phyloP scores from a whole-genome alignment of 306 rosid species.

The Cicer judaicum region DNA sequence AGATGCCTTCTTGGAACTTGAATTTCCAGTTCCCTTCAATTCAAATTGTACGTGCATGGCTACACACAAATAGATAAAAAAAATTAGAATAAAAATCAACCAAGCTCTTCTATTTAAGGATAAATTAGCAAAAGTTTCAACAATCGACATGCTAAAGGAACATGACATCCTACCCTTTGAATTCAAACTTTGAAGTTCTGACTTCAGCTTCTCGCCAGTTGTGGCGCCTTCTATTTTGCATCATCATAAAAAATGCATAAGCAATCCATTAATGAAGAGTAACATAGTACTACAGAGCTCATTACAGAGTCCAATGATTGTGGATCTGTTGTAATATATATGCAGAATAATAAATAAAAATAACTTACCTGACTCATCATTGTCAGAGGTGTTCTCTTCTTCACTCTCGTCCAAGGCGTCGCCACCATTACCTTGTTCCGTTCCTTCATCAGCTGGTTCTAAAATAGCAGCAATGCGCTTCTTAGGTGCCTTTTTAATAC shows the following conservation, averaged over 20 bases:
- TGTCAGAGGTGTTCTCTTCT: conserved; percentile 72
- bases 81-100: conserved; percentile 4
- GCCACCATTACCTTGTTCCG: conserved; percentile 62
- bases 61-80: conserved; percentile 35
- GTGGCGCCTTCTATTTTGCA: conserved; percentile 53
- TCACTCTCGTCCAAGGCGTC: conserved; percentile 60
- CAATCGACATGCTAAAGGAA: conserved; percentile 31
- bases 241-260: conserved; percentile 28
- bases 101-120: conserved; percentile 22
- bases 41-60: conserved; percentile 80
- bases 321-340: conserved; percentile 2
- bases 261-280: conserved; percentile 11
- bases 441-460: conserved; percentile 71
- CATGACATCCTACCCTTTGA: conserved; percentile 64
- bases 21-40: conserved; percentile 70
- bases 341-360: conserved; percentile 1
- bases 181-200: conserved; percentile 80
- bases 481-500: conserved; percentile 78
- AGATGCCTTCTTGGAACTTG: conserved; percentile 65
- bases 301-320: not conserved
- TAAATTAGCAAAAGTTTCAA: conserved; percentile 26
- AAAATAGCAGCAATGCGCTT: conserved; percentile 88
- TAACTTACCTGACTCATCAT: conserved; percentile 67
- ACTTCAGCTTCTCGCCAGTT: conserved; percentile 77
- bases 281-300: not conserved